Conservation (phyloP, 73 alveolate species). For the Diophrys appendiculata region DNA sequence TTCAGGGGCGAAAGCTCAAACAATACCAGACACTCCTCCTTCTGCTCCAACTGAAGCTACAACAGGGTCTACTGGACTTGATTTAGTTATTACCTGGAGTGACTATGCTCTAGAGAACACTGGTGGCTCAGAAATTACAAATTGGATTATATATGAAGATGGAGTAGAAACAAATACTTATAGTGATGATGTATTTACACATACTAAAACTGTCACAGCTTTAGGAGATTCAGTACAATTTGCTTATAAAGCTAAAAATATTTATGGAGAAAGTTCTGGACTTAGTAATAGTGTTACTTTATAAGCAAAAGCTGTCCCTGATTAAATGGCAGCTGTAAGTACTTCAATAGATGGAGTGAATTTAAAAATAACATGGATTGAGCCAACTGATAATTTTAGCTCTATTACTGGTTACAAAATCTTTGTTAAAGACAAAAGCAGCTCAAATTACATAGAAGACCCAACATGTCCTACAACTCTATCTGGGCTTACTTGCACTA, state of each 20-base stretch:
- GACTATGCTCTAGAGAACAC: constrained; percentile 27
- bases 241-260: constrained; percentile 44
- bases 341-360: constrained; percentile 6
- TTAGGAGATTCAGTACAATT: constrained; percentile 15
- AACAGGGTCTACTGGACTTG: no score
- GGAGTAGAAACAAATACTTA: no score
- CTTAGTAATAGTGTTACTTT: constrained; percentile 13
- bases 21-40: constrained; percentile 26
- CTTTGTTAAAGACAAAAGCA: background rate
- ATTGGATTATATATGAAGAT: no score
- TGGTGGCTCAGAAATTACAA: constrained; percentile 35
- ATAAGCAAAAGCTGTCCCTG: constrained; percentile 54
- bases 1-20: constrained; percentile 15
- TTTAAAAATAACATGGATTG: background rate
- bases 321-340: constrained; percentile 12
- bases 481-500: constrained; percentile 23
- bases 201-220: background rate
- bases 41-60: constrained; percentile 22
- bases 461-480: no score
- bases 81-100: no score
- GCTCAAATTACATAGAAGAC: no score
- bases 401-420: constrained; percentile 26
- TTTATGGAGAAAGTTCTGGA: constrained; percentile 40
- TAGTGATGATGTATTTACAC: no score
- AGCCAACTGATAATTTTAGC: background rate